A percentile compares a stretch with the other conserved stretches of the same genome.
Evolutionary conservation across 331 rosid species (phyloP).

Genomic region (Pyracantha coccinea): DNA sequence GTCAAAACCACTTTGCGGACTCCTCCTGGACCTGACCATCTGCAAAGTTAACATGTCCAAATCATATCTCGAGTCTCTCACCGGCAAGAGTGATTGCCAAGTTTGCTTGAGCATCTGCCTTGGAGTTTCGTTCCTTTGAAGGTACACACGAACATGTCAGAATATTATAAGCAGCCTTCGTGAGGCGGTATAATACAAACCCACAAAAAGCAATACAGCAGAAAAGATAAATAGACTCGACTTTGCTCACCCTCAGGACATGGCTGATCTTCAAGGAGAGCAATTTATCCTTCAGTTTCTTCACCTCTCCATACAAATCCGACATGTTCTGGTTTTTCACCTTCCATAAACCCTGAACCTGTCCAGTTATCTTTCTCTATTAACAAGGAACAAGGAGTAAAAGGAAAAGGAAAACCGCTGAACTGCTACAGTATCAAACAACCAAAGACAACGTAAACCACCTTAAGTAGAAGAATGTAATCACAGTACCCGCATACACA

Average conservation of each 20-base stretch:
- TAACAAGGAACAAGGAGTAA: neutral
- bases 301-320: slow-evolving; percentile 51
- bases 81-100: slow-evolving; percentile 66
- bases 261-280: slow-evolving; percentile 66
- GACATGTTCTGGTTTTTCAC: slow-evolving; percentile 52
- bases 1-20: neutral
- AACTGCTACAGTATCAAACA: neutral
- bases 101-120: slow-evolving; percentile 90
- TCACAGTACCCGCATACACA: slow-evolving; percentile 53
- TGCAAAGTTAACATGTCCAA: slow-evolving; percentile 20
- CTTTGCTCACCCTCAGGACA: slow-evolving; percentile 69
- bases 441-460: neutral
- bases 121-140: slow-evolving; percentile 56
- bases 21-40: slow-evolving; percentile 73
- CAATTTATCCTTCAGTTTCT: slow-evolving; percentile 62
- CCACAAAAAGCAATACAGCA: slow-evolving; percentile 1
- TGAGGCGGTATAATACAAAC: neutral
- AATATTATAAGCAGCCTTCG: slow-evolving; percentile 6
- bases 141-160: slow-evolving; percentile 16
- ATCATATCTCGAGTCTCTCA: slow-evolving; percentile 23
- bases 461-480: slow-evolving; percentile 7
- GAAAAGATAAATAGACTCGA: slow-evolving; percentile 3
- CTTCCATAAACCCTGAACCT: slow-evolving; percentile 86
- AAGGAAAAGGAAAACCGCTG: neutral
- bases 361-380: slow-evolving; percentile 14